Conservation (phyloP, 257 asterid genomes). For the Cordia subcordata region DNA sequence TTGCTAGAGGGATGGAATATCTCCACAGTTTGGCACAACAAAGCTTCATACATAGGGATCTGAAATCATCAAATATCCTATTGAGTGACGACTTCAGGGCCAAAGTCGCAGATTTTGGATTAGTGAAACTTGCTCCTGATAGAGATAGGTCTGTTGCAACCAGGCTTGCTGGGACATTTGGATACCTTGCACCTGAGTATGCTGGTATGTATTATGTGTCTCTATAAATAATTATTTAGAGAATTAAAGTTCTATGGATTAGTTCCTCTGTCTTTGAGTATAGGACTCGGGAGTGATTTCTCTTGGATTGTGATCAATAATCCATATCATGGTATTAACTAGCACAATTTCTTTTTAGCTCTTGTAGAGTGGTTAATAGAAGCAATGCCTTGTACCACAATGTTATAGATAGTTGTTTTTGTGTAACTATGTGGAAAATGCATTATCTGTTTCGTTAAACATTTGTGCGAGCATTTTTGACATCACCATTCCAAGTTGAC, state of each 20-base stretch:
- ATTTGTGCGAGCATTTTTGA: no score
- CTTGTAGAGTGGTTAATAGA: no score
- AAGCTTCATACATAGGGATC: constrained; percentile 82
- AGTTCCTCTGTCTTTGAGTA: no score
- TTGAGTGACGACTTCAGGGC: constrained; percentile 64
- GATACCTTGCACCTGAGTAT: constrained; percentile 89
- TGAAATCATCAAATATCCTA: constrained; percentile 69
- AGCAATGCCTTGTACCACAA: no score
- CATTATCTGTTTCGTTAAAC: neutral
- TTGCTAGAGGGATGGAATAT: constrained; percentile 76
- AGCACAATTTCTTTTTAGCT: no score
- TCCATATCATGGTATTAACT: no score
- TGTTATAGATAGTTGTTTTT: no score
- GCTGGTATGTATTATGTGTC: constrained; percentile 40
- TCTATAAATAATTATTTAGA: neutral
- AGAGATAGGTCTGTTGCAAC: constrained; percentile 59
- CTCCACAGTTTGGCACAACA: constrained; percentile 64
- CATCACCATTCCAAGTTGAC: no score
- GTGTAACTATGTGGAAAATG: neutral
- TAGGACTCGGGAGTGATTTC: no score
- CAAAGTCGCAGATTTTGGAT: constrained; percentile 74
- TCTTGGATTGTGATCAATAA: no score
- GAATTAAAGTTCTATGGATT: neutral
- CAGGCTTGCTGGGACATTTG: constrained; percentile 74
- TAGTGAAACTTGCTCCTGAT: constrained; percentile 77